A percentile compares a stretch with the other conserved stretches of the same genome.
Evolutionary conservation across 202 grass and related monocot genomes (phyloP).

Genomic region (Dendrocalamus latiflorus): DNA sequence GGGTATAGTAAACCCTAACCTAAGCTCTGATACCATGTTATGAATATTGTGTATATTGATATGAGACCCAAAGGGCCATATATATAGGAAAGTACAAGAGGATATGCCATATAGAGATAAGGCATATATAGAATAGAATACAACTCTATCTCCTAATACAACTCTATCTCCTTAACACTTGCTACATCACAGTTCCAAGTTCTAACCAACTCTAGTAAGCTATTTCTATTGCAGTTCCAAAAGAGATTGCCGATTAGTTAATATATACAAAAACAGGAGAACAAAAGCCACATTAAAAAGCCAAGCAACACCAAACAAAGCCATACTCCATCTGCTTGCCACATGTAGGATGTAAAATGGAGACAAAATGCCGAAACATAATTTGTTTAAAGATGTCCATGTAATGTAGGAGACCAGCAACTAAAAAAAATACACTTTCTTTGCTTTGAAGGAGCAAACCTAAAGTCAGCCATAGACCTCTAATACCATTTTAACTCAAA

Average conservation of each 20-base stretch:
- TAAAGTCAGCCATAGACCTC: neutral
- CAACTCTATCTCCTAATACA: too few relatives aligned
- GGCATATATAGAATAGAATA: too few relatives aligned
- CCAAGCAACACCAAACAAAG: neutral
- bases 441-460: conserved; percentile 2
- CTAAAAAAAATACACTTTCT: neutral
- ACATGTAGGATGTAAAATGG: neutral
- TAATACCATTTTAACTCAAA: conserved; percentile 17
- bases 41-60: too few relatives aligned
- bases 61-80: too few relatives aligned
- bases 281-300: neutral
- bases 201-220: conserved; percentile 6
- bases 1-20: too few relatives aligned
- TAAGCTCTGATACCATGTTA: too few relatives aligned
- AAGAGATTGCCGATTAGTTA: neutral
- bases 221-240: neutral
- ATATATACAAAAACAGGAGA: neutral
- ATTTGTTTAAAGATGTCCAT: neutral
- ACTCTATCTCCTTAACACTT: too few relatives aligned
- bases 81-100: too few relatives aligned
- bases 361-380: neutral
- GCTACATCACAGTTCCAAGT: conserved; percentile 18
- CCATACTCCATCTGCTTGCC: conserved; percentile 1
- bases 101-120: too few relatives aligned
- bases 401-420: neutral